These are phyloP conservation scores for Bacidia rubella DNA, from an alignment of 495 filamentous ascomycete genomes.

Conservation along the genomic window DNA sequence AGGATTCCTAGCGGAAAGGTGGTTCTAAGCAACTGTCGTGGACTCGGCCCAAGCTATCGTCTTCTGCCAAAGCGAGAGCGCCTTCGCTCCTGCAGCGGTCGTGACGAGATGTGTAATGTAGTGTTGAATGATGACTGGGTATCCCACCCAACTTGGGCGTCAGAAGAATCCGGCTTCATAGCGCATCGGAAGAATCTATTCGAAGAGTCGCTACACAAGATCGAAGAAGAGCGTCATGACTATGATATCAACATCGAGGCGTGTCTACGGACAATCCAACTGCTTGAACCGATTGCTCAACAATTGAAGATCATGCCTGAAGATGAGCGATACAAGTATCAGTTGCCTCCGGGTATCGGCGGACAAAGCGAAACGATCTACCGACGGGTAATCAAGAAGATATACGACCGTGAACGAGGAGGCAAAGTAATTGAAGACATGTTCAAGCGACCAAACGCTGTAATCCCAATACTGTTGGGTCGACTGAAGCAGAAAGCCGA, in stretches of 20 bases:
- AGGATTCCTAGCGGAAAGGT: conserved; percentile 60
- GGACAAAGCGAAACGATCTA: conserved; percentile 93
- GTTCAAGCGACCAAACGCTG: conserved; percentile 64
- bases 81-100: conserved; percentile 75
- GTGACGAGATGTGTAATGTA: conserved; percentile 79
- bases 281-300: conserved; percentile 85
- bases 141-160: conserved; percentile 97
- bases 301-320: conserved; percentile 63
- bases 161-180: conserved; percentile 95
- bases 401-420: conserved; percentile 81
- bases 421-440: conserved; percentile 69
- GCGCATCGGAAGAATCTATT: conserved; percentile 91
- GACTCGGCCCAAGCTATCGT: conserved; percentile 86
- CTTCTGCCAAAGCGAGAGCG: conserved; percentile 80
- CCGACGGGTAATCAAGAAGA: conserved; percentile 91
- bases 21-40: conserved; percentile 83
- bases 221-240: conserved; percentile 96
- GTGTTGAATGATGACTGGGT: conserved; percentile 98
- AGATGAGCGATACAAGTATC: conserved; percentile 57
- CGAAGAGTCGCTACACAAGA: conserved; percentile 85
- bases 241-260: conserved; percentile 98
- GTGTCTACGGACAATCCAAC: conserved; percentile 80
- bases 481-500: conserved; percentile 87
- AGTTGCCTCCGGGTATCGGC: conserved; percentile 68
- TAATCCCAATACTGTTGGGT: conserved; percentile 73